Evolutionary conservation across 305 asterid species (phyloP).

Genomic region (Fraxinus sp.): DNA sequence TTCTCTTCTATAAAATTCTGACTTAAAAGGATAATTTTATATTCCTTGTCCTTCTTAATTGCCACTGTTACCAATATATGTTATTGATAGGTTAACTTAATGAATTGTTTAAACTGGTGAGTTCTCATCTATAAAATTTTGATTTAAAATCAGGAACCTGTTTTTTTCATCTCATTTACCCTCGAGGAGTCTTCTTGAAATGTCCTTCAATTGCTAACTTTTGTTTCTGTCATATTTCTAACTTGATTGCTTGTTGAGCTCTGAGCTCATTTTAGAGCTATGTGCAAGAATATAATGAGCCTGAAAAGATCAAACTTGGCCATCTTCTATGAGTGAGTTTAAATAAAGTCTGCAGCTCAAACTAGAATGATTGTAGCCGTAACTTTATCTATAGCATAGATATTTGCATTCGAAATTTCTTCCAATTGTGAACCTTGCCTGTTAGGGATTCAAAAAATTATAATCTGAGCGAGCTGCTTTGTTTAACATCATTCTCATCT

Average conservation of each 20-base stretch:
- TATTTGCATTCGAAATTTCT: not conserved
- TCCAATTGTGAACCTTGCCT: not conserved
- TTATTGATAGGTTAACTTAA: not conserved
- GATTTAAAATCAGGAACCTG: not conserved
- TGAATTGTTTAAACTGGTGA: not conserved
- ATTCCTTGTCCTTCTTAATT: not conserved
- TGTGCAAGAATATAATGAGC: not conserved
- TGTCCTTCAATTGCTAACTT: not conserved
- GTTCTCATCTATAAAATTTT: not conserved
- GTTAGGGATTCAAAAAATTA: not conserved
- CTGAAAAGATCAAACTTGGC: not conserved
- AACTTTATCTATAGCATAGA: not conserved
- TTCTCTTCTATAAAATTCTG: not conserved
- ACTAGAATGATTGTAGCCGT: not conserved
- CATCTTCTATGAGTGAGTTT: not conserved
- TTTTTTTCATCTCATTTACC: not conserved
- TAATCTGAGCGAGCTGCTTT: not conserved
- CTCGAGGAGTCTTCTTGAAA: not conserved
- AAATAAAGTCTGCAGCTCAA: not conserved
- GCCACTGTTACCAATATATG: not conserved
- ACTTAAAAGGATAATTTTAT: not conserved
- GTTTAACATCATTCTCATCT: slow-evolving; percentile 3
- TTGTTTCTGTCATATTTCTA: not conserved
- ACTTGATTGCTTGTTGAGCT: not conserved
- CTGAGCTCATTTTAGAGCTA: not conserved